Evolutionary conservation across 2,329 filamentous ascomycete species (phyloP), one percentile per base, ranked within the genome.

Genomic region (Pseudogymnoascus sp.): DNA sequence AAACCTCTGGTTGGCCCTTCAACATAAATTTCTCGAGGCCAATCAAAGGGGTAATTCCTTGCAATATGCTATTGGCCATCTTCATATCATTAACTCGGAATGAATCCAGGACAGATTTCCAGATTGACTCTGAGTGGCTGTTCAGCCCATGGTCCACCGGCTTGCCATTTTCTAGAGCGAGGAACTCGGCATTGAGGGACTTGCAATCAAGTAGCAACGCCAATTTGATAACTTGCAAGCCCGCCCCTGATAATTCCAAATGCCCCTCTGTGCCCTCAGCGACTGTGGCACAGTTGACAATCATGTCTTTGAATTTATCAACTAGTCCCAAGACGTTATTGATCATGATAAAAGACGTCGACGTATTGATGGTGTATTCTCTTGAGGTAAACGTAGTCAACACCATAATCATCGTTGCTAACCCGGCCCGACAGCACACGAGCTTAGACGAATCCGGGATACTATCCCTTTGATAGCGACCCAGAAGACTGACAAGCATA

Each of bases 401-500:
- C 2, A 84, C 84, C 55, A 81, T 79, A 17, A 77, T 77, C 29
- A 89, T 74, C 12, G 84, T 80, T 61, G 82, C 80, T n/a, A 89
- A 78, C 0, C 87, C 88, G 61, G 85, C 84, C 59, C 83, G 80
- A 65, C 84, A 85, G 67, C 87, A 88, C 17, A 83, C 82, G 2
- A 82, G 78, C 67, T 83, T 80, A 5, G 85, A 84, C 21, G 79
- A 76, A 33, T 80, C 76, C 0, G 86, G 81, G 61, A 84, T 83
- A 10, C 71, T 74, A 1, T 77, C 71, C 35, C 84, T 80, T 64
- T 84, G 84, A 21, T 88, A 80, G 5, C 82, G 83, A 62, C 85
- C 82, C 42, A 97, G 83, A 8, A 96, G 81, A 61, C 91, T 86
- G 65, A 88, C 83, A 39, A 91, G 81, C 42, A 97, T 78, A n/a